Conservation (phyloP, 345 rosid species). For the Boechera stricta region DNA sequence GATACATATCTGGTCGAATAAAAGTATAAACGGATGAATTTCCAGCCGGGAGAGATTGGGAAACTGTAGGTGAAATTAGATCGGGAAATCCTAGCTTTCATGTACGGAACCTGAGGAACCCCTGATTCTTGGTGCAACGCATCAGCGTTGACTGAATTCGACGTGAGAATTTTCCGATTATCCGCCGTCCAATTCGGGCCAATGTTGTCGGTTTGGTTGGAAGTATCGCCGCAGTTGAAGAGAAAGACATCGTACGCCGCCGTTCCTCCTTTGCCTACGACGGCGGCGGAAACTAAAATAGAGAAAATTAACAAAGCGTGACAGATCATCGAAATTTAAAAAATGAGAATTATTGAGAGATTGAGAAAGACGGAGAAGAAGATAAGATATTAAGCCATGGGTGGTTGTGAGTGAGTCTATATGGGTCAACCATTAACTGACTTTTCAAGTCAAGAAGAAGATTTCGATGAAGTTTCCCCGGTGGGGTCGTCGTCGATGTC, state of each 20-base stretch:
- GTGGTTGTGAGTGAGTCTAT: constrained; percentile 14
- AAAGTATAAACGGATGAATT: constrained; percentile 46
- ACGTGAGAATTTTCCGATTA: too few relatives aligned
- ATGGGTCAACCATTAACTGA: constrained; percentile 11
- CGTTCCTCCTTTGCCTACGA: neutral
- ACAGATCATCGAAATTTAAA: neutral
- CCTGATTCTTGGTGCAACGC: neutral
- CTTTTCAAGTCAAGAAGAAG: constrained; percentile 20
- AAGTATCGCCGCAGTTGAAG: constrained; percentile 27
- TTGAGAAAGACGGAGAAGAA: neutral
- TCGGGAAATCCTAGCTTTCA: constrained; percentile 41
- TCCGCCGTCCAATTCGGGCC: constrained; percentile 8
- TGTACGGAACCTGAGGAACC: constrained; percentile 34
- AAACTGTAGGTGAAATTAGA: constrained; percentile 32
- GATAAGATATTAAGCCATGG: neutral
- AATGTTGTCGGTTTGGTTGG: accelerated
- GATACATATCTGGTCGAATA: constrained; percentile 39
- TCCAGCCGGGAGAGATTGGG: constrained; percentile 36
- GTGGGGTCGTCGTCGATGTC: too few relatives aligned
- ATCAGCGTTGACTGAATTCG: neutral
- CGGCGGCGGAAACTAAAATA: neutral
- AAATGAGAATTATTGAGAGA: too few relatives aligned
- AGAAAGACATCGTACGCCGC: constrained; percentile 16
- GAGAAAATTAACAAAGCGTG: neutral
- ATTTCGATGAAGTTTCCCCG: too few relatives aligned